These are phyloP conservation scores for Cymodocea nodosa DNA, from an alignment of 116 monocot genomes.

Conservation along the genomic window DNA sequence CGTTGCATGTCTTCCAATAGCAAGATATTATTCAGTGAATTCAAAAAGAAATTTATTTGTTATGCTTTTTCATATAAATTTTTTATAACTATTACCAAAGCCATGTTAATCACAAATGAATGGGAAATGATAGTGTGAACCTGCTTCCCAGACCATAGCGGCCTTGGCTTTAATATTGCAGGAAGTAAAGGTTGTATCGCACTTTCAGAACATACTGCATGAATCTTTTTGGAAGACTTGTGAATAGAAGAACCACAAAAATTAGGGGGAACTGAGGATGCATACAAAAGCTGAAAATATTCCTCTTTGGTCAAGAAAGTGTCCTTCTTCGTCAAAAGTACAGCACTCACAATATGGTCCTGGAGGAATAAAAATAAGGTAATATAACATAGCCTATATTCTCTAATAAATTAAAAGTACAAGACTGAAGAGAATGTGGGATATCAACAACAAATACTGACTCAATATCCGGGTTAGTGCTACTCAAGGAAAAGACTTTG, in stretches of 20 bases:
- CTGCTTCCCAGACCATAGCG: slow-evolving; percentile 97
- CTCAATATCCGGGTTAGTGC: too few species aligned
- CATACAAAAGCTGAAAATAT: slow-evolving; percentile 71
- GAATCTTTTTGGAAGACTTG: slow-evolving; percentile 32
- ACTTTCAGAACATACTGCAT: slow-evolving; percentile 15
- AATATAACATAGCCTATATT: not conserved
- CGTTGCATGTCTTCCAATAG: too few species aligned
- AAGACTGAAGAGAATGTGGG: too few species aligned
- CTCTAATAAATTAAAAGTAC: too few species aligned
- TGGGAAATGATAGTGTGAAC: slow-evolving; percentile 11
- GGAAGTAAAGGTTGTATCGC: slow-evolving; percentile 49
- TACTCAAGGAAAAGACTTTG: not conserved
- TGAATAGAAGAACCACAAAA: slow-evolving; percentile 12
- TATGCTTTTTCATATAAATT: not conserved
- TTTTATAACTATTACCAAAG: not conserved
- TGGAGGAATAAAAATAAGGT: slow-evolving; percentile 15
- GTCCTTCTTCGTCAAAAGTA: slow-evolving; percentile 73
- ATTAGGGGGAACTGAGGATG: slow-evolving; percentile 37
- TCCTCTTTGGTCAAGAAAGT: slow-evolving; percentile 86
- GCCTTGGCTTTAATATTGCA: slow-evolving; percentile 76
- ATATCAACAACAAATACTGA: too few species aligned
- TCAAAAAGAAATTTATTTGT: not conserved
- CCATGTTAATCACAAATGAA: not conserved
- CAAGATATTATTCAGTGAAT: not conserved
- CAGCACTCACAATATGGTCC: slow-evolving; percentile 97